Evolutionary conservation across 1,284 basidiomycete genomes (phyloP), one percentile per base, ranked within the genome.

Genomic region (Trametes versicolor): DNA sequence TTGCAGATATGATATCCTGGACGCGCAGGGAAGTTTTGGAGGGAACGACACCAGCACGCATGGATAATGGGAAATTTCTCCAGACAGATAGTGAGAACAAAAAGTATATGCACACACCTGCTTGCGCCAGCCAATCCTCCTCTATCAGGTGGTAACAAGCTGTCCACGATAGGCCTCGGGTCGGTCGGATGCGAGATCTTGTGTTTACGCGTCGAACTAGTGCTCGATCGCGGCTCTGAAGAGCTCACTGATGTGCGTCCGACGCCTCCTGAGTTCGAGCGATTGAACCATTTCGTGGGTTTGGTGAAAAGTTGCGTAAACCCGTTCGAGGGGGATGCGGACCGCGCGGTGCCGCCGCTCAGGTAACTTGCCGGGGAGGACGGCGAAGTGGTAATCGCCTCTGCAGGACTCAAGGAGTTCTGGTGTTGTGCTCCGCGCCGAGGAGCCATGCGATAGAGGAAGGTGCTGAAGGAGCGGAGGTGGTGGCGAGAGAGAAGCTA

Each of bases 131-230:
- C 76, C 29, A 77, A 36, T n/a, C 69, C 61, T 36, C 71, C 62
- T 66, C 68, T 73, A 63, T 65, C 71, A 32, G 73, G 66, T 55
- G 73, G 70, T 43, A 75, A 65, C 63, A 75, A 23, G 60, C 78
- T 79, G 66, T 85, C 83, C 65, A 89, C 76, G 59, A 93, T 88
- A 9, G 91, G 92, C 21, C 92, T 80, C 12, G 91, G 92, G 73
- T 94, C 92, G 1, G 91, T 92, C 2, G 92, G 92, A 58, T 88
- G 87, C 36, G 92, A 94, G 43, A 94, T 94, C 81, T 92, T 93
- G 60, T 87, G 88, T 65, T 90, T 91, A 69, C 91, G 83, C 60
- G 75, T 72, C 3, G 85, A 80, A 70, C 85, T 87, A 36, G 81
- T 81, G 67, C 87, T 89, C 1, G 84, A 72, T 65, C 89, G 81